phyloP scores from a whole-genome alignment of 2,329 filamentous ascomycete genomes.

The Colletotrichum sp. region DNA sequence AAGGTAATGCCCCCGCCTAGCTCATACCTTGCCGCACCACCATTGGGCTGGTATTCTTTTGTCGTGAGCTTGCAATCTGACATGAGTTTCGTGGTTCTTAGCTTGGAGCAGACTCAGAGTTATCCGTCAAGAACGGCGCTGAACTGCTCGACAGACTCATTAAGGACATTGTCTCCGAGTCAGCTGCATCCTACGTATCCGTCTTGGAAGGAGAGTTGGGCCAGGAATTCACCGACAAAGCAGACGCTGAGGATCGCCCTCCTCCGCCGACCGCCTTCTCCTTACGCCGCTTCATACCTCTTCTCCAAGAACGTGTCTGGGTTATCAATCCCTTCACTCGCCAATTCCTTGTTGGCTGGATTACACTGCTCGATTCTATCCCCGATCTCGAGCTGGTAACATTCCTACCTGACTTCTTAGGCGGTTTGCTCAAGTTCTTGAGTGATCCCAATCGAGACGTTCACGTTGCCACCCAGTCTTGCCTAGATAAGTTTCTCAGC shows the following conservation, averaged over 20 bases:
- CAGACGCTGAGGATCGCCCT: constrained; percentile 28
- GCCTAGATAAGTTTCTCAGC: constrained; percentile 85
- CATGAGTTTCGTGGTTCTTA: constrained; percentile 37
- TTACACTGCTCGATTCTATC: constrained; percentile 92
- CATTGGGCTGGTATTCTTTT: background rate
- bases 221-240: constrained; percentile 49
- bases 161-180: constrained; percentile 96
- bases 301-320: constrained; percentile 92
- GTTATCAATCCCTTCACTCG: constrained; percentile 94
- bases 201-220: constrained; percentile 70
- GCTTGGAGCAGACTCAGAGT: constrained; percentile 93
- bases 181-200: constrained; percentile 92
- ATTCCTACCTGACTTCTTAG: constrained; percentile 89
- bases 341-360: constrained; percentile 95
- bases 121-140: constrained; percentile 97
- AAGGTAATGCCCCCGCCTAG: constrained; percentile 64
- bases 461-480: constrained; percentile 88
- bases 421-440: constrained; percentile 87
- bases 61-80: background rate
- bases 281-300: constrained; percentile 85
- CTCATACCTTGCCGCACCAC: background rate
- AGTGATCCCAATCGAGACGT: constrained; percentile 92
- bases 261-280: constrained; percentile 87
- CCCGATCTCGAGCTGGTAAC: constrained; percentile 94
- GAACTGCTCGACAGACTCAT: constrained; percentile 93